Conservation (phyloP, 306 rosid species). For the Rubus parviflorus region DNA sequence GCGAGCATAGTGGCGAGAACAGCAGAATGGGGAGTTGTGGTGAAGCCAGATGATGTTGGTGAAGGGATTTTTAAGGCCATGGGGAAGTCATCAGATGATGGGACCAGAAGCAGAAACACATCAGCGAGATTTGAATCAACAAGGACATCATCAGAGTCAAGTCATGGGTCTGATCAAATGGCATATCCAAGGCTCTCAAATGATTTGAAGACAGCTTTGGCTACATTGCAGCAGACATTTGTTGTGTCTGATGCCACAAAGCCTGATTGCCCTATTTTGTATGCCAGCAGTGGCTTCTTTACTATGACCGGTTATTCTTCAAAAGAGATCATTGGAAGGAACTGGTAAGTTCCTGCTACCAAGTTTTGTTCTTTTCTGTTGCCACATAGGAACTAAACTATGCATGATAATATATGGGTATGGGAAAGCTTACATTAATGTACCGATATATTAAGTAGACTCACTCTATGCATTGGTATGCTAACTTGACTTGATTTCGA, state of each 20-base stretch:
- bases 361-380: too few species aligned
- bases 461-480: too few species aligned
- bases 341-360: conserved; percentile 62
- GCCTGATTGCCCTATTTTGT: conserved; percentile 89
- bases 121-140: conserved; percentile 52
- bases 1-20: conserved; percentile 57
- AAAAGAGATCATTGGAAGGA: conserved; percentile 83
- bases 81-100: conserved; percentile 38
- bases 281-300: conserved; percentile 82
- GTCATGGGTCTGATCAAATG: conserved; percentile 36
- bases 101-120: conserved; percentile 35
- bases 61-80: conserved; percentile 44
- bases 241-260: conserved; percentile 93
- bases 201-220: conserved; percentile 73
- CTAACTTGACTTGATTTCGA: too few species aligned
- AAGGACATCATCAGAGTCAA: conserved; percentile 62
- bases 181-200: conserved; percentile 67
- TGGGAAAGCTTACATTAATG: too few species aligned
- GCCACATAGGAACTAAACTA: too few species aligned
- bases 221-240: conserved; percentile 73
- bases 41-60: conserved; percentile 47
- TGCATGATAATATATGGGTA: too few species aligned
- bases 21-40: conserved; percentile 79
- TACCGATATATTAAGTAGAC: too few species aligned
- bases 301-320: conserved; percentile 84